These are phyloP conservation scores for Hyaloscypha bicolor DNA, from an alignment of 495 filamentous ascomycete species.

Conservation along the genomic window DNA sequence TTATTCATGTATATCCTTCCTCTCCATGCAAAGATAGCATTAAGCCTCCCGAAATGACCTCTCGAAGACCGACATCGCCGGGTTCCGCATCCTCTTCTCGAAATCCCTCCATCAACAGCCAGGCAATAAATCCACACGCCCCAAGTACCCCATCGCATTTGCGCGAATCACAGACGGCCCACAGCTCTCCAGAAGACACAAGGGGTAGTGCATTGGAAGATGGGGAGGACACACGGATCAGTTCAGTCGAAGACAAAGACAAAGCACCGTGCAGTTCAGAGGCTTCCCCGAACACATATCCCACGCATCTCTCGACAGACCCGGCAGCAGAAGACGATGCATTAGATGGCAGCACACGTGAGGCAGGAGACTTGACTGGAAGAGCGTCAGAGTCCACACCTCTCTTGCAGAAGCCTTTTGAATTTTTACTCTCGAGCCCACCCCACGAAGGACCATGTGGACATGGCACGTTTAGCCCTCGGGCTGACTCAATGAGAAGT, in stretches of 20 bases:
- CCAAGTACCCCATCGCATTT: conserved; percentile 23
- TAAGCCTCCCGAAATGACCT: conserved; percentile 9
- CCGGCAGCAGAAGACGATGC: conserved; percentile 15
- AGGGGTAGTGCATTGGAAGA: not conserved
- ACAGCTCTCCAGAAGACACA: conserved; percentile 24
- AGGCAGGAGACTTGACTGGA: not conserved
- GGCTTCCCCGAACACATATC: conserved; percentile 23
- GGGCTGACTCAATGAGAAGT: conserved; percentile 47
- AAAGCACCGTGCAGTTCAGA: conserved; percentile 24
- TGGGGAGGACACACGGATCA: not conserved
- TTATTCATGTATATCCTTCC: conserved; percentile 2
- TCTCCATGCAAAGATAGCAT: not conserved
- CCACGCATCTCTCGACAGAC: conserved; percentile 24
- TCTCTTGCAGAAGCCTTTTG: conserved; percentile 40
- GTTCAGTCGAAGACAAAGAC: not conserved
- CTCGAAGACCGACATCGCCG: conserved; percentile 16
- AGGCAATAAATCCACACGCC: conserved; percentile 16
- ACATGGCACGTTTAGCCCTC: conserved; percentile 80
- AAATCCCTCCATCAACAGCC: conserved; percentile 11
- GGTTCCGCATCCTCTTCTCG: conserved; percentile 9
- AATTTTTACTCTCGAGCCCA: conserved; percentile 34
- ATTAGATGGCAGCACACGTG: conserved; percentile 4
- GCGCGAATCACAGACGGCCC: conserved; percentile 27
- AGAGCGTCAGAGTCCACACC: conserved; percentile 43
- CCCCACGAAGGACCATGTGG: conserved; percentile 59